Evolutionary conservation across 768 basidiomycete genomes (phyloP).

Genomic region (Grammothele lineata): DNA sequence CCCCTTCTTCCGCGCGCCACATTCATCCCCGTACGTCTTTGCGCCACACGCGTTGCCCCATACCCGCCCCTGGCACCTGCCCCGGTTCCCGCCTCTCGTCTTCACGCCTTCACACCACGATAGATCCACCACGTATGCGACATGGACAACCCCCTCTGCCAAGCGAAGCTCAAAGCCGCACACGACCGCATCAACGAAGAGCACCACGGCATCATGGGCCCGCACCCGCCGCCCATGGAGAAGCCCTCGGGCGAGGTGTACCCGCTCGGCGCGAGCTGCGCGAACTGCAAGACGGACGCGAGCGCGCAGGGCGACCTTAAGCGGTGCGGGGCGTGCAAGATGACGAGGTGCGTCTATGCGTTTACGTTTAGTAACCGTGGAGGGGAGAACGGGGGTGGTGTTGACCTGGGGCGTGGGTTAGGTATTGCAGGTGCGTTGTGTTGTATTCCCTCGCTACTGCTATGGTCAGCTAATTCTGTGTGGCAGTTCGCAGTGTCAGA

Average conservation of each 20-base stretch:
- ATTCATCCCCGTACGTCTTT: too few species aligned
- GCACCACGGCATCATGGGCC: not conserved
- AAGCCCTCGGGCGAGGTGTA: constrained; percentile 2
- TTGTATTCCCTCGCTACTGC: not conserved
- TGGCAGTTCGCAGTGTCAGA: constrained; percentile 13
- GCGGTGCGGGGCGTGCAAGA: constrained; percentile 12
- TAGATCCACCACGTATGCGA: constrained; percentile 17
- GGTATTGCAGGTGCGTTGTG: constrained; percentile 13
- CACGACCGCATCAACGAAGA: constrained; percentile 1
- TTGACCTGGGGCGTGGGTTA: not conserved
- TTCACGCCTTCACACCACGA: too few species aligned
- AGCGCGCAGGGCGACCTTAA: not conserved
- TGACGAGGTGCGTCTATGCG: constrained; percentile 7
- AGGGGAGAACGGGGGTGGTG: not conserved
- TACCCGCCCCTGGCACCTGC: constrained; percentile 5
- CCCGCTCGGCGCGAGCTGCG: constrained; percentile 16
- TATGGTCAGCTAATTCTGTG: not conserved
- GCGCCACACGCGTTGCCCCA: constrained; percentile 7
- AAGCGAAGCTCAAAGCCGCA: not conserved
- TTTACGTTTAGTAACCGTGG: not conserved
- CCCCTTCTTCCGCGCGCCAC: not conserved
- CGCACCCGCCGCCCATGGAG: not conserved
- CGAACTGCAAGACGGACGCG: constrained; percentile 10
- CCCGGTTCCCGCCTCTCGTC: constrained; percentile 1
- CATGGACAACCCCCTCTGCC: constrained; percentile 5